Conservation (phyloP, 2,329 filamentous ascomycete genomes). For the Ceratocystis destructans region DNA sequence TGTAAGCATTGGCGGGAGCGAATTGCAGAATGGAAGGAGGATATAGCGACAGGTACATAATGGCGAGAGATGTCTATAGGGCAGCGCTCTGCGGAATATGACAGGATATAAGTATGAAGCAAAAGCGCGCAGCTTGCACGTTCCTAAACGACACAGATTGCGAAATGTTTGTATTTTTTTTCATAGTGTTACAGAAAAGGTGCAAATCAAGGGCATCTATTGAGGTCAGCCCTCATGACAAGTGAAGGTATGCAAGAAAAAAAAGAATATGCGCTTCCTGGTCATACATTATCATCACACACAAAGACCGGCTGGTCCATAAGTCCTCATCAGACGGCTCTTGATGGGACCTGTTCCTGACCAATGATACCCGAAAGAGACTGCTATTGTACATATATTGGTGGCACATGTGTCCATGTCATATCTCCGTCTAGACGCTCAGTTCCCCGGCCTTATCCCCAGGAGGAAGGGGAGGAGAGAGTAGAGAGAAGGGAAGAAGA, state of each 20-base stretch:
- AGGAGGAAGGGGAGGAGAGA: background rate
- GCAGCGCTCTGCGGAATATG: too few relatives aligned
- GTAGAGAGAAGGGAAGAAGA: background rate
- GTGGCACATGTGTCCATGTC: background rate
- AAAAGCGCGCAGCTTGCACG: background rate
- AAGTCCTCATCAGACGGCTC: background rate
- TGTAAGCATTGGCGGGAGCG: conserved; percentile 19
- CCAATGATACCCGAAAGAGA: conserved; percentile 7
- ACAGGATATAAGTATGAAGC: too few relatives aligned
- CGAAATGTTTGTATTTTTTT: conserved; percentile 19
- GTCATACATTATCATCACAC: conserved; percentile 11
- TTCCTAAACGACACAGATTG: background rate
- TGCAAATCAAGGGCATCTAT: conserved; percentile 27
- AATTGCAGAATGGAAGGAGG: conserved; percentile 4
- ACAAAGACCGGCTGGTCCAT: conserved; percentile 2
- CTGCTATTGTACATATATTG: conserved; percentile 10
- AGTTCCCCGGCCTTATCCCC: background rate
- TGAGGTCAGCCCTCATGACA: conserved; percentile 3
- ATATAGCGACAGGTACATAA: background rate
- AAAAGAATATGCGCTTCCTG: conserved; percentile 2
- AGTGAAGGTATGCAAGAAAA: background rate
- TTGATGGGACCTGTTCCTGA: conserved; percentile 1
- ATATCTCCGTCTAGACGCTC: background rate
- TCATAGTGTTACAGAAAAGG: conserved; percentile 23
- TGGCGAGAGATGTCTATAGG: background rate